Evolutionary conservation across 192 early-diverging fungal species (phyloP).

Genomic region (Coemansia sp.): DNA sequence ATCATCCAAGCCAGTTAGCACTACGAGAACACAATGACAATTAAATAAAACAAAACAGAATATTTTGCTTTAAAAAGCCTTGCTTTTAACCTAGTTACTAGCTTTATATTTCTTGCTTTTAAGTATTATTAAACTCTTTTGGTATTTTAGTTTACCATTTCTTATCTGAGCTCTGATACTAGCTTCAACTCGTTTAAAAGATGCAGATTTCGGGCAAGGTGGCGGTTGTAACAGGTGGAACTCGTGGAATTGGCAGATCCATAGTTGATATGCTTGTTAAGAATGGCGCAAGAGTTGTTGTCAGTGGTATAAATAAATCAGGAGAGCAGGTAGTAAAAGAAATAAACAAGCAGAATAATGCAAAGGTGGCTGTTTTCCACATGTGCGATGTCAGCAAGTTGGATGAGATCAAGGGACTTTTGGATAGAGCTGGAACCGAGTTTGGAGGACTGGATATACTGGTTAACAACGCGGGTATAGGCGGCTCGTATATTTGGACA

Average conservation of each 20-base stretch:
- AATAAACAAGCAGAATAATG: constrained; percentile 9
- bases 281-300: constrained; percentile 60
- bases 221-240: constrained; percentile 65
- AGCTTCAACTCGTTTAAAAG: neutral
- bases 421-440: constrained; percentile 34
- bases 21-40: too few relatives aligned
- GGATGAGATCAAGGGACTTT: constrained; percentile 25
- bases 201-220: constrained; percentile 51
- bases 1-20: too few relatives aligned
- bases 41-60: too few relatives aligned
- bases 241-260: constrained; percentile 62
- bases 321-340: constrained; percentile 37
- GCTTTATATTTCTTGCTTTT: too few relatives aligned
- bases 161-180: too few relatives aligned
- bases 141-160: too few relatives aligned
- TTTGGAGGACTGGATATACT: constrained; percentile 60
- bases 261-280: constrained; percentile 56
- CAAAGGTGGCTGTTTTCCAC: constrained; percentile 31
- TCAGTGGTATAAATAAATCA: constrained; percentile 55
- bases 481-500: constrained; percentile 32
- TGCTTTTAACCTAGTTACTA: too few relatives aligned
- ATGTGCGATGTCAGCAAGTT: constrained; percentile 53
- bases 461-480: constrained; percentile 61
- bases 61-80: too few relatives aligned
- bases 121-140: too few relatives aligned